Evolutionary conservation across 371 early-diverging fungal species (phyloP).

Genomic region (Racocetra persica): DNA sequence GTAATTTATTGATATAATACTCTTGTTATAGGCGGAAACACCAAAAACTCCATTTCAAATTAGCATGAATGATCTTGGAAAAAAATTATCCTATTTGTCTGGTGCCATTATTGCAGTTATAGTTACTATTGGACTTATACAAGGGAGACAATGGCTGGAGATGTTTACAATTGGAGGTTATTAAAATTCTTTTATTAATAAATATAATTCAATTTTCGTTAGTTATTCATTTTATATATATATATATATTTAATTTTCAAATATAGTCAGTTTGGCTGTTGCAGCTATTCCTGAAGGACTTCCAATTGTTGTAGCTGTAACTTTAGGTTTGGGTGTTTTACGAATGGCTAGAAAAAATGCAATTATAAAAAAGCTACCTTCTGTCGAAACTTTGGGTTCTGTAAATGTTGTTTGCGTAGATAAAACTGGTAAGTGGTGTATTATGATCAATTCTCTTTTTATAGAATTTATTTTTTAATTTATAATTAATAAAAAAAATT

Average conservation of each 20-base stretch:
- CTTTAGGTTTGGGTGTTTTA: constrained; percentile 86
- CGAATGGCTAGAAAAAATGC: constrained; percentile 84
- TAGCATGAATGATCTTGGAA: constrained; percentile 89
- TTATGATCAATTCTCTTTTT: background rate
- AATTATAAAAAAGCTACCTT: constrained; percentile 88
- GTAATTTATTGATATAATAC: background rate
- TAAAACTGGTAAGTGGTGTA: constrained; percentile 89
- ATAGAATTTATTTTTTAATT: background rate
- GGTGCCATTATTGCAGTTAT: constrained; percentile 91
- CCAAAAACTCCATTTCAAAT: constrained; percentile 86
- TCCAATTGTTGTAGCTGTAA: constrained; percentile 83
- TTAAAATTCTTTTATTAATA: background rate
- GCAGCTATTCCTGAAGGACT: constrained; percentile 94
- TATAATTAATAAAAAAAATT: background rate
- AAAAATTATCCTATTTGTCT: constrained; percentile 84
- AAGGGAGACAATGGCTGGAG: constrained; percentile 88
- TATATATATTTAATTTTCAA: background rate
- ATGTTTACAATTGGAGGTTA: constrained; percentile 93
- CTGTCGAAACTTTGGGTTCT: constrained; percentile 92
- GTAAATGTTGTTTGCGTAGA: constrained; percentile 92
- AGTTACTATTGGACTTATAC: constrained; percentile 86
- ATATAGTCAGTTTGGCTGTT: constrained; percentile 70
- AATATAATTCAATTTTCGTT: background rate
- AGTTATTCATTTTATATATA: background rate
- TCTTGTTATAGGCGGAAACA: constrained; percentile 65